These are phyloP conservation scores for Fusarium sterilihyphosum DNA, from an alignment of 2,329 filamentous ascomycete species.

Conservation along the genomic window DNA sequence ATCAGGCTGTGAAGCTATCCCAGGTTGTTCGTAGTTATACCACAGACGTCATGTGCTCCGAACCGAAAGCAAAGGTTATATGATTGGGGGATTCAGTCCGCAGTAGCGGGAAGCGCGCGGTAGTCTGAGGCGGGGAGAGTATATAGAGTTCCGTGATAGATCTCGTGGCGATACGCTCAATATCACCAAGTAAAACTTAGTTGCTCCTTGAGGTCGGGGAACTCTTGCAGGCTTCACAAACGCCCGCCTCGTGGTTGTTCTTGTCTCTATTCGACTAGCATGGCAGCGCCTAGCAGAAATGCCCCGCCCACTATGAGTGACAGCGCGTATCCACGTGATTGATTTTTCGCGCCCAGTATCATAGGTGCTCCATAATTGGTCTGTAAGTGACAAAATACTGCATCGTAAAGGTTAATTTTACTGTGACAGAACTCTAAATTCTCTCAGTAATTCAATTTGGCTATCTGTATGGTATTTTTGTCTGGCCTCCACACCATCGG, in stretches of 20 bases:
- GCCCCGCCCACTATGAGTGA: conserved; percentile 28
- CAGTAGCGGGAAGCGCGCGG: conserved; percentile 13
- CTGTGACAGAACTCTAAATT: not conserved
- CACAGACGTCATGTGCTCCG: conserved; percentile 18
- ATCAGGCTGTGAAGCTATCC: conserved; percentile 22
- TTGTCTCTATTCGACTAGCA: conserved; percentile 3
- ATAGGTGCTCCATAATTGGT: not conserved
- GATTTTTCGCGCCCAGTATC: not conserved
- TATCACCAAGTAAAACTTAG: conserved; percentile 1
- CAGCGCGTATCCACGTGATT: conserved; percentile 42
- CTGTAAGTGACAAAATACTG: conserved; percentile 8
- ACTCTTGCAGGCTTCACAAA: conserved; percentile 21
- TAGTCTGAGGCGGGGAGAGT: conserved; percentile 1
- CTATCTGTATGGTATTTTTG: not conserved
- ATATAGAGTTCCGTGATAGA: conserved; percentile 5
- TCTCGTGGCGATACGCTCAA: conserved; percentile 20
- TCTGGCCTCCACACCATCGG: not conserved
- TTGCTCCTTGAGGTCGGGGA: conserved; percentile 3
- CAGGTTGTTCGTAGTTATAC: conserved; percentile 1
- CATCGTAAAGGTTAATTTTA: not conserved
- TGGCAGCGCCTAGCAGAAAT: not conserved
- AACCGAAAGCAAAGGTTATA: not conserved
- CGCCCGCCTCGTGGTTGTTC: conserved; percentile 29
- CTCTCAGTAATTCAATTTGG: not conserved
- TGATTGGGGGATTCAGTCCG: not conserved